Base-by-base conservation (phyloP, 1,284 basidiomycete genomes). In the Ganoderma meredithae region DNA sequence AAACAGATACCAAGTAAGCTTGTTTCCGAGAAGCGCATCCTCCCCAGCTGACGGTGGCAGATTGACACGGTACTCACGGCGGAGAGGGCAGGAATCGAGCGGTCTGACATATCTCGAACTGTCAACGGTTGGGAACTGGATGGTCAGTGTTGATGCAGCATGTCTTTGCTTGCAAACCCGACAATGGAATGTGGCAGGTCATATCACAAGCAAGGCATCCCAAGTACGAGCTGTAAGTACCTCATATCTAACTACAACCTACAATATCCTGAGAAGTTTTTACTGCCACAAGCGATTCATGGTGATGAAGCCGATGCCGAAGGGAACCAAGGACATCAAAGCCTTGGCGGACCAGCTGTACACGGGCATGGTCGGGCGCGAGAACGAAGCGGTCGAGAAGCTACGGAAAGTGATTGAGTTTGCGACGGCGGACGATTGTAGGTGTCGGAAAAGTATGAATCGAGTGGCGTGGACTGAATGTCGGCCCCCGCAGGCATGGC, bases 381-480 rank as follows among this genome's bases (percentile, higher is more conserved):
- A 85, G 73, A 79, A 82, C 22, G 83, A 85, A 41, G 82, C 81
- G 3, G 76, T 86, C 10, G 74, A 76, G 61, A 82, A 84, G 71
- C 73, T 87, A 25, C 76, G 78, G 12, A 69, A 80, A 68, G 85
- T 86, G 31, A 79, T 84, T 15, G 73, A 79, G 15, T 83, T 86
- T 62, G 83, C 83, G 4, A 83, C 82, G 2, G 79, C 78, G 13
- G 81, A 84, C 52, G 80, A 84, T 66, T 87, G 86, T 85, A 67
- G 70, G 79, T 76, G 10, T 60, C 13, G 15, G 25, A 6, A 36
- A 60, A 33, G 44, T 33, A 13, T 52, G 43, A 4, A 19, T 52
- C 15, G 44, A 31, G 25, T 6, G 6, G 17, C 1, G 13, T 33
- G 44, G 52, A 44, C 47, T 69, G 56, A 65, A 55, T 9, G 36